Conservation (phyloP, 768 basidiomycete genomes). For the Peribolospora baueri region DNA sequence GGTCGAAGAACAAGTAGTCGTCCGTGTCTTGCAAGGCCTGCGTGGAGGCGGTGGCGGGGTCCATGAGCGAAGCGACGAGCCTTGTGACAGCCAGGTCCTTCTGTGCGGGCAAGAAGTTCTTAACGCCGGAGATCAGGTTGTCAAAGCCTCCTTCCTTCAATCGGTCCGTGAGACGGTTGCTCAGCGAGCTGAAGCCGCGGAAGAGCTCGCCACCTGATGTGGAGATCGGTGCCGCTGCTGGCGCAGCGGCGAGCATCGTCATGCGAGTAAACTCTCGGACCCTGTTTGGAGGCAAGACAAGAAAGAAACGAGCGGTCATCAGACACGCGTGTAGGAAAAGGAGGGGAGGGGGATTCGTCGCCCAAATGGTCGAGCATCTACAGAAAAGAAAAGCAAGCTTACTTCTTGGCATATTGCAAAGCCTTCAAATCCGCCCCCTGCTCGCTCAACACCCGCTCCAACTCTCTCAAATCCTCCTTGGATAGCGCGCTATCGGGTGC, state of each 20-base stretch:
- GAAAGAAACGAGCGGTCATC: not conserved
- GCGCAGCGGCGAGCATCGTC: constrained; percentile 44
- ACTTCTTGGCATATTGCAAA: constrained; percentile 70
- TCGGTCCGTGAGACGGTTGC: constrained; percentile 55
- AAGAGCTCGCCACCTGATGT: constrained; percentile 67
- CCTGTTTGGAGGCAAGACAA: constrained; percentile 14
- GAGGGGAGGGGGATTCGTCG: not conserved
- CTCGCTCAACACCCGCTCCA: constrained; percentile 64
- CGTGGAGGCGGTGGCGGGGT: constrained; percentile 76
- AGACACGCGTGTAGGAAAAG: not conserved
- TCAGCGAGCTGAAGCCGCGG: constrained; percentile 28
- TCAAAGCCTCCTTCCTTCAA: constrained; percentile 90
- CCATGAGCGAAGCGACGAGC: constrained; percentile 88
- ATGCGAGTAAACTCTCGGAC: constrained; percentile 79
- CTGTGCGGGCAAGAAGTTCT: constrained; percentile 86
- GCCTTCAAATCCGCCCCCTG: constrained; percentile 48
- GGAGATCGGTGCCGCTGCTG: constrained; percentile 14
- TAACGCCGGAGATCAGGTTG: constrained; percentile 88
- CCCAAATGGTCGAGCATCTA: not conserved
- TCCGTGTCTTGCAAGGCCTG: constrained; percentile 90
- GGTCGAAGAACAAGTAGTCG: constrained; percentile 83
- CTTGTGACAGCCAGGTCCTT: constrained; percentile 82
- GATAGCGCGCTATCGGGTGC: constrained; percentile 51
- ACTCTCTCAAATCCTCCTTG: constrained; percentile 67
- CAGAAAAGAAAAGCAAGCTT: constrained; percentile 4